Percentiles rank a stretch among this genome's conserved stretches.
These are phyloP conservation scores for Tylopilus sp. DNA, from an alignment of 768 basidiomycete species.

Conservation along the genomic window DNA sequence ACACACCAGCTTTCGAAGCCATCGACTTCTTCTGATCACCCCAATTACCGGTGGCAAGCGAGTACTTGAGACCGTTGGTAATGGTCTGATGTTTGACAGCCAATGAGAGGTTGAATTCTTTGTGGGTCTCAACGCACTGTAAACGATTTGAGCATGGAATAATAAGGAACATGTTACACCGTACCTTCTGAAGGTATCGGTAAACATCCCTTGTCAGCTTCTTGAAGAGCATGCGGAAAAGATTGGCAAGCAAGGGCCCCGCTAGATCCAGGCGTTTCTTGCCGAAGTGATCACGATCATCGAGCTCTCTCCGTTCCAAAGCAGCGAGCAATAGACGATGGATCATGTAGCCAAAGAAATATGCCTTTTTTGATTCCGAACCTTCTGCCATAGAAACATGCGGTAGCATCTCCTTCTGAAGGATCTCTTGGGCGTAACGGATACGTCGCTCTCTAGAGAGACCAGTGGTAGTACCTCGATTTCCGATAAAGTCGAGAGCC, in stretches of 20 bases:
- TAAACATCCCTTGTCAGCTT: slow-evolving; percentile 97
- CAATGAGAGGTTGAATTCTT: slow-evolving; percentile 86
- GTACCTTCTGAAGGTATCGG: slow-evolving; percentile 93
- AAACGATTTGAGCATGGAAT: slow-evolving; percentile 5
- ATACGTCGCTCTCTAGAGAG: slow-evolving; percentile 90
- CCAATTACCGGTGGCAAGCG: slow-evolving; percentile 98
- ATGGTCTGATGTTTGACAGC: slow-evolving; percentile 97
- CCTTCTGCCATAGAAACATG: slow-evolving; percentile 96
- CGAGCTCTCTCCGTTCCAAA: slow-evolving; percentile 89
- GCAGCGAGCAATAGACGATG: slow-evolving; percentile 93
- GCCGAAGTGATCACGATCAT: slow-evolving; percentile 99
- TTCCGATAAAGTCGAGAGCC: slow-evolving; percentile 96
- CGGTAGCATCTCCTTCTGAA: slow-evolving; percentile 98
- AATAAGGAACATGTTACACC: slow-evolving; percentile 5
- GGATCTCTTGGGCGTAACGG: slow-evolving; percentile 93
- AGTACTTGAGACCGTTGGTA: slow-evolving; percentile 97
- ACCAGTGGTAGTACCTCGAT: slow-evolving; percentile 93
- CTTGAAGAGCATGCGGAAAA: slow-evolving; percentile 97
- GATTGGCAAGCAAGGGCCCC: slow-evolving; percentile 91
- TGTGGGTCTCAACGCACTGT: slow-evolving; percentile 94
- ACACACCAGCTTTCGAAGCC: slow-evolving; percentile 97
- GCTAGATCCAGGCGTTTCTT: slow-evolving; percentile 97
- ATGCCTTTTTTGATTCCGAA: slow-evolving; percentile 96
- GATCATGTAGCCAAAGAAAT: slow-evolving; percentile 99
- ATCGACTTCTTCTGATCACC: slow-evolving; percentile 99